Evolutionary conservation across 1,139 yeast species (phyloP).

Genomic region (Hansenula sp.): DNA sequence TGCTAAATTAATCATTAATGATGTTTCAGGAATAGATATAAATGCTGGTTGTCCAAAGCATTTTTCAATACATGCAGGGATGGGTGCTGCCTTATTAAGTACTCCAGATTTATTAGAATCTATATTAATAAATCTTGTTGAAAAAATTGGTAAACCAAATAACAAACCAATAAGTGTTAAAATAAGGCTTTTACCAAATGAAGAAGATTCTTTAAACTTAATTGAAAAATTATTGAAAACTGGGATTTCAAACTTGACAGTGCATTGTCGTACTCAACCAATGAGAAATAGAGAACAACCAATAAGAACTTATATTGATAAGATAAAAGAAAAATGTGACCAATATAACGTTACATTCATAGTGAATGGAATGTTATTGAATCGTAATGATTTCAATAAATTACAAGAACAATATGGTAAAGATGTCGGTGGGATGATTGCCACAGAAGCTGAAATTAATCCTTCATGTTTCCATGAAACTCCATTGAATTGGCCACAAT

Average conservation of each 20-base stretch:
- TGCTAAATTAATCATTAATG: conserved; percentile 71
- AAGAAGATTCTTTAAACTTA: conserved; percentile 56
- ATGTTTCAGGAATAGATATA: conserved; percentile 89
- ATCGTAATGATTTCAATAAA: conserved; percentile 49
- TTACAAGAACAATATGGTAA: conserved; percentile 50
- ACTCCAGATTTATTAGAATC: conserved; percentile 77
- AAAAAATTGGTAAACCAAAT: conserved; percentile 73
- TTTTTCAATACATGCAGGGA: conserved; percentile 84
- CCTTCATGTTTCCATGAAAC: conserved; percentile 64
- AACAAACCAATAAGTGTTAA: conserved; percentile 85
- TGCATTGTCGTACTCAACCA: conserved; percentile 84
- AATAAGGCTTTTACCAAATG: conserved; percentile 67
- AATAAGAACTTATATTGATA: conserved; percentile 57
- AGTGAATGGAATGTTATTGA: conserved; percentile 73
- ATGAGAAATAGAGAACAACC: conserved; percentile 91
- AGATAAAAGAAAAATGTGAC: conserved; percentile 59
- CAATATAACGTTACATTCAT: conserved; percentile 66
- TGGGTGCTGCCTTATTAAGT: conserved; percentile 90
- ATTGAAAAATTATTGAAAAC: conserved; percentile 67
- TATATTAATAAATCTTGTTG: conserved; percentile 65
- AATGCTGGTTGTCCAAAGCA: conserved; percentile 97
- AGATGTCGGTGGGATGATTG: conserved; percentile 86
- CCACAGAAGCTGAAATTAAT: conserved; percentile 83
- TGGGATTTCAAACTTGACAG: conserved; percentile 80
- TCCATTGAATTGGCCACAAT: conserved; percentile 52